Evolutionary conservation across 139 green algal species (phyloP).

Genomic region (Chlamydomonas incerta): DNA sequence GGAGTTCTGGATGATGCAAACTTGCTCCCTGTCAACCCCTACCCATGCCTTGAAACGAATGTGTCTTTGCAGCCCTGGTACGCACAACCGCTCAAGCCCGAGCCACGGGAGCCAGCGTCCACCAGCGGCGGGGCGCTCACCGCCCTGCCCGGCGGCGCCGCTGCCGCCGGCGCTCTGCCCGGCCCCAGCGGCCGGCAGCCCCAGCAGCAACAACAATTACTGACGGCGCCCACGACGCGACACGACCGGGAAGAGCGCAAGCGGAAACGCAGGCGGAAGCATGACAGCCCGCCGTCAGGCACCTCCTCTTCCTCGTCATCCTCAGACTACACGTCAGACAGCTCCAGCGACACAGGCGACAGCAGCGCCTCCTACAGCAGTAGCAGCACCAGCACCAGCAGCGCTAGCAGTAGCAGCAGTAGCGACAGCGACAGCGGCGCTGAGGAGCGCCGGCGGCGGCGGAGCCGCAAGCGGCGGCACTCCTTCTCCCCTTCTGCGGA

Average conservation of each 20-base stretch:
- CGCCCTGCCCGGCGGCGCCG: neutral
- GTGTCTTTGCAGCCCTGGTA: conserved; percentile 60
- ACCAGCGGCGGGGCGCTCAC: neutral
- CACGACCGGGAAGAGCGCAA: too few relatives aligned
- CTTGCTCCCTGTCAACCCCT: too few relatives aligned
- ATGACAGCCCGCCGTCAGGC: too few relatives aligned
- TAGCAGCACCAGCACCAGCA: conserved; percentile 11
- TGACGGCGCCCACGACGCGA: too few relatives aligned
- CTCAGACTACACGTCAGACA: neutral
- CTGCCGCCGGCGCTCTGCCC: neutral
- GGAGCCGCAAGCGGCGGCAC: neutral
- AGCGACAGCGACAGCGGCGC: conserved; percentile 24
- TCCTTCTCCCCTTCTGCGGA: neutral
- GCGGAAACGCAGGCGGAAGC: too few relatives aligned
- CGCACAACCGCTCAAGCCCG: conserved; percentile 11
- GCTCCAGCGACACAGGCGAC: too few relatives aligned
- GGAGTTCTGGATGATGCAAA: too few relatives aligned
- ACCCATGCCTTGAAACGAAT: neutral
- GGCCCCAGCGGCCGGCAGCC: too few relatives aligned
- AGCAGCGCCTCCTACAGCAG: neutral
- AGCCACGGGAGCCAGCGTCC: conserved; percentile 4
- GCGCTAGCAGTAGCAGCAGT: conserved; percentile 25
- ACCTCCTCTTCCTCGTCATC: neutral
- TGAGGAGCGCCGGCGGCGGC: neutral
- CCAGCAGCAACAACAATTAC: too few relatives aligned